These are phyloP conservation scores for Cadophora luteo-olivacea DNA, from an alignment of 2,329 filamentous ascomycete species.

Conservation along the genomic window DNA sequence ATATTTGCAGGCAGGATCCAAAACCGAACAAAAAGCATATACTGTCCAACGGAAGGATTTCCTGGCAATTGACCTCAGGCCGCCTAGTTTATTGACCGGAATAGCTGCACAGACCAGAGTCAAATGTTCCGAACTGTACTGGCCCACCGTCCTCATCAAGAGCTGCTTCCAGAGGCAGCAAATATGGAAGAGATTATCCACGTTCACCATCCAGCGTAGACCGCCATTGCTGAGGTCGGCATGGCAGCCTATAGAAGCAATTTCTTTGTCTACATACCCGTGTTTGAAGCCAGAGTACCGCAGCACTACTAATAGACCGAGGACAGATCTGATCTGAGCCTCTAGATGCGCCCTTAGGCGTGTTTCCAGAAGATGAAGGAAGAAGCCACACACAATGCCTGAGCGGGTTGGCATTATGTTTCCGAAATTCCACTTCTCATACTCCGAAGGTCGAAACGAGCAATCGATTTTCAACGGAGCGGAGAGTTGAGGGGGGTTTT, in stretches of 20 bases:
- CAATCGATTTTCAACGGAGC: constrained; percentile 11
- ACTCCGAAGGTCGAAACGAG: constrained; percentile 30
- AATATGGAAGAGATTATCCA: not conserved
- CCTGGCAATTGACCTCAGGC: not conserved
- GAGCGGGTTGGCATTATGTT: constrained; percentile 24
- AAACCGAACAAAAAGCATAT: not conserved
- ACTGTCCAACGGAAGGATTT: not conserved
- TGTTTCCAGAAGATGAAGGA: constrained; percentile 9
- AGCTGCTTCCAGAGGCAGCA: not conserved
- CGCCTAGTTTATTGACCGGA: not conserved
- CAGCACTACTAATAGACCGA: not conserved
- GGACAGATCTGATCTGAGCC: not conserved
- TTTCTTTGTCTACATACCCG: not conserved
- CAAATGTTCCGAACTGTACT: not conserved
- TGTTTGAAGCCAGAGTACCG: not conserved
- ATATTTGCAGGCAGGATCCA: not conserved
- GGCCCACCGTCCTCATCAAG: not conserved
- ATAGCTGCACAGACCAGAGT: not conserved
- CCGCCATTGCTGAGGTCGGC: too few species aligned
- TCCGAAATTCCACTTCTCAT: constrained; percentile 18
- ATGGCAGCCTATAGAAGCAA: not conserved
- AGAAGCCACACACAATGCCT: not conserved
- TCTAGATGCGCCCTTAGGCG: not conserved
- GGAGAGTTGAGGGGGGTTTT: constrained; percentile 24
- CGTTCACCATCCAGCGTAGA: not conserved